Evolutionary conservation across 116 monocot species (phyloP).

Genomic region (Phalaenopsis hybrid): DNA sequence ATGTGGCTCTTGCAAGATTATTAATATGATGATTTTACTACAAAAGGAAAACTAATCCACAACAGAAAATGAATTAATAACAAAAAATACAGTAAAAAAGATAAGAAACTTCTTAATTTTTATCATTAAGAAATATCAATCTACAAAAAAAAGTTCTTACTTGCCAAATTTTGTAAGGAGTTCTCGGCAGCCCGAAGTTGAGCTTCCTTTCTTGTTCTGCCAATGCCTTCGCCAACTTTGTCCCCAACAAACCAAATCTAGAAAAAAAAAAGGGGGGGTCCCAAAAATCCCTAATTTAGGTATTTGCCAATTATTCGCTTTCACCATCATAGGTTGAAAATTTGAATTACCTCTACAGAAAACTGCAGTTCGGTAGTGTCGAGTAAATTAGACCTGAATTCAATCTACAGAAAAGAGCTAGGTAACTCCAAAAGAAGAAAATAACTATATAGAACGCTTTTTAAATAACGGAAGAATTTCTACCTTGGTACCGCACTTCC

Average conservation of each 20-base stretch:
- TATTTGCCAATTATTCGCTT: not conserved
- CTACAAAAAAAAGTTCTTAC: conserved; percentile 28
- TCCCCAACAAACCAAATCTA: conserved; percentile 88
- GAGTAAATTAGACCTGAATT: conserved; percentile 17
- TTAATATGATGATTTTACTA: not conserved
- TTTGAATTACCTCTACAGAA: conserved; percentile 13
- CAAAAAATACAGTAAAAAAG: not conserved
- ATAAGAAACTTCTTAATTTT: not conserved
- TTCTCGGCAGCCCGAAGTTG: conserved; percentile 57
- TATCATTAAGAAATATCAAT: not conserved
- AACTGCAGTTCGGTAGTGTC: conserved; percentile 23
- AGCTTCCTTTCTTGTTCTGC: conserved; percentile 83
- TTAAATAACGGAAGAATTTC: not conserved
- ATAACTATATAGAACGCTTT: not conserved
- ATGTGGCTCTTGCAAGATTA: not conserved
- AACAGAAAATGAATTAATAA: not conserved
- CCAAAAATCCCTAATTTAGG: not conserved
- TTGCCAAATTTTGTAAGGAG: conserved; percentile 64
- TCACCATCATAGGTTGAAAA: not conserved
- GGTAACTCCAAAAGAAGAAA: not conserved
- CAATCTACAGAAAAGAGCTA: conserved; percentile 10
- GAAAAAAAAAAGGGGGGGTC: not conserved
- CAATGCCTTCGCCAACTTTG: conserved; percentile 83
- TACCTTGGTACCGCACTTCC: conserved; percentile 77
- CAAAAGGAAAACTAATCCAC: not conserved